These are phyloP conservation scores for Colletotrichum sansevieriae DNA, from an alignment of 2,329 filamentous ascomycete genomes.

Conservation along the genomic window DNA sequence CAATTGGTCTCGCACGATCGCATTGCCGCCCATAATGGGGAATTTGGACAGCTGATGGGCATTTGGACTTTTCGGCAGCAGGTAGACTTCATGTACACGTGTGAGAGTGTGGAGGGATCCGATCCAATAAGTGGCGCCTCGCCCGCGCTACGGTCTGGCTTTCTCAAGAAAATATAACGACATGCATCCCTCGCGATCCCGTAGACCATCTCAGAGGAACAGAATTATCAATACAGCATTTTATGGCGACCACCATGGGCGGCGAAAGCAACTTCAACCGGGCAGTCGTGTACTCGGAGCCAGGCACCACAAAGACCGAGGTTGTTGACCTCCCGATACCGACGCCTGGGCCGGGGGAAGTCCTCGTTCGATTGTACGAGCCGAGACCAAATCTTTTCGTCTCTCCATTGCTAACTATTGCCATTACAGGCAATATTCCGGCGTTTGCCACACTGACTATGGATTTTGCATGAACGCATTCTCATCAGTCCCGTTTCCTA, in stretches of 20 bases:
- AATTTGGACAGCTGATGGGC: not conserved
- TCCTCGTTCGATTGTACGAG: slow-evolving; percentile 45
- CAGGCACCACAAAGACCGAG: slow-evolving; percentile 46
- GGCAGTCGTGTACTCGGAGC: slow-evolving; percentile 46
- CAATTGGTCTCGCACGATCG: slow-evolving; percentile 14
- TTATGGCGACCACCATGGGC: slow-evolving; percentile 34
- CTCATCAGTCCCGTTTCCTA: slow-evolving; percentile 39
- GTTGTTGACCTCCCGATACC: slow-evolving; percentile 46
- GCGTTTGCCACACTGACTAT: slow-evolving; percentile 48
- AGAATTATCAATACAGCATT: slow-evolving; percentile 6
- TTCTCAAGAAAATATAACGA: slow-evolving; percentile 19
- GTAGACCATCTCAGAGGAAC: not conserved
- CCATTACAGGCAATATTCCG: slow-evolving; percentile 43
- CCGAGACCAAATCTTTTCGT: not conserved
- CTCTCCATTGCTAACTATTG: not conserved
- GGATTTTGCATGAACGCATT: slow-evolving; percentile 45
- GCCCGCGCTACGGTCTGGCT: not conserved
- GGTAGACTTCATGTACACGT: slow-evolving; percentile 11
- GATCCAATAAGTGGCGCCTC: not conserved
- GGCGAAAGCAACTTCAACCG: slow-evolving; percentile 40
- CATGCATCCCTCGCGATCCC: slow-evolving; percentile 27
- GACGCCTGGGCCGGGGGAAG: slow-evolving; percentile 44
- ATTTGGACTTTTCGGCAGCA: not conserved
- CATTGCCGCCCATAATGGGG: slow-evolving; percentile 10
- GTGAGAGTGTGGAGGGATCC: not conserved